Percentiles rank a stretch among this genome's conserved stretches.
Conservation (phyloP, 225 moss, liverwort and hornwort species). For the Polytrichum commune region DNA sequence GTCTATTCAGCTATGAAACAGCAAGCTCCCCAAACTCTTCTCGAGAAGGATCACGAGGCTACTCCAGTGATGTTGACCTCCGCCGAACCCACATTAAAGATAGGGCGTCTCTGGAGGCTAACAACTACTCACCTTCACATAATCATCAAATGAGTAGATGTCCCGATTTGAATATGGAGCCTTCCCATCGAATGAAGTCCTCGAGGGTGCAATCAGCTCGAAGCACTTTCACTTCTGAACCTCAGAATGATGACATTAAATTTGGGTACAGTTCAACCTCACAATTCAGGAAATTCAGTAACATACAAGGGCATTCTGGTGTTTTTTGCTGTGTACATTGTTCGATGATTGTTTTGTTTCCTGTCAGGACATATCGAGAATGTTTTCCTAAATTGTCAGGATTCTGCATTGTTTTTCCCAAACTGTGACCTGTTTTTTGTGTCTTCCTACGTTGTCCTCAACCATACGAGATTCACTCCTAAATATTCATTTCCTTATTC, state of each 20-base stretch:
- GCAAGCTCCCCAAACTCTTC: constrained; percentile 27
- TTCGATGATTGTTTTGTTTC: too few species aligned
- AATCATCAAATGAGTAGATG: background rate
- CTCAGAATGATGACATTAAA: background rate
- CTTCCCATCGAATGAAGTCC: background rate
- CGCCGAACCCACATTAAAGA: constrained; percentile 11
- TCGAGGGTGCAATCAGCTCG: background rate
- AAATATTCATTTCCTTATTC: too few species aligned
- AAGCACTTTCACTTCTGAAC: background rate
- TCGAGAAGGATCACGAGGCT: constrained; percentile 19
- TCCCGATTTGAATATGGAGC: constrained; percentile 7
- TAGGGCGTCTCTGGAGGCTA: constrained; percentile 10
- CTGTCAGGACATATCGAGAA: too few species aligned
- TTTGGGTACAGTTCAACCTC: constrained; percentile 1
- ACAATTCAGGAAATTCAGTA: too few species aligned
- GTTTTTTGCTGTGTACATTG: too few species aligned
- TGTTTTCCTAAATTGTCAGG: too few species aligned
- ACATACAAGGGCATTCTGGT: too few species aligned
- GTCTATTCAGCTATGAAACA: constrained; percentile 54
- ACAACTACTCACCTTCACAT: background rate
- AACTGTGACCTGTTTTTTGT: too few species aligned
- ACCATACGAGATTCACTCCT: too few species aligned
- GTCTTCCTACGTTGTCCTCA: too few species aligned
- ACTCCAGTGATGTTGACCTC: constrained; percentile 17
- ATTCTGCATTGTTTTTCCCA: too few species aligned